Base-by-base conservation (phyloP, 148 eudicot genomes). In the Arctostaphylos glauca region DNA sequence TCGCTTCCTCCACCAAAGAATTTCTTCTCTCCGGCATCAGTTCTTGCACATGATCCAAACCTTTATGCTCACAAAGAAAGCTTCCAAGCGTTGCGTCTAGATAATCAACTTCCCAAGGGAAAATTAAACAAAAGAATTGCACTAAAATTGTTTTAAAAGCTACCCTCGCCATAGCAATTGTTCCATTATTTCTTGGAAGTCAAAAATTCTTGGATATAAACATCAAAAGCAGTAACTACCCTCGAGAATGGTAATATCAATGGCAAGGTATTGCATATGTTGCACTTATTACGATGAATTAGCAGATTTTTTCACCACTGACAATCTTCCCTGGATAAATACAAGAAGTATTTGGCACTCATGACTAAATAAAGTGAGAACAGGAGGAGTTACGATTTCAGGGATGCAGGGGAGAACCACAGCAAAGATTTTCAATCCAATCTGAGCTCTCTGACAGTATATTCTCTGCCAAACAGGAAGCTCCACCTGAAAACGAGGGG, bases 401-500 rank as follows among this genome's bases (percentile, higher is more conserved):
- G 38, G 88, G 84, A 48, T 85, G 87, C 50, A 91, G 48, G 77
- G 89, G 59, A 38, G 87, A 79, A 41, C 84, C 80, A n/a, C 82
- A 52, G 80, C 95, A 93, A 74, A 95, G 97, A 77, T 84, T 85
- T 23, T 92, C 92, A 52, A 95, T 93, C 46, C 92, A 60, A 70
- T 83, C 90, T 88, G 21, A 95, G 91, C 86, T 95, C 98, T 78
- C 92, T 93, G 50, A 93, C 91, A 38, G 97, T 88, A 3, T 97
- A 89, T 86, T 93, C 95, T 89, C 94, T 90, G 38, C 97, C 96
- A 49, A 94, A 91, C 97, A 95, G 92, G 86, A 92, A 93, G 1
- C 95, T 97, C 25, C 91, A 95, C 97, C 95, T 93, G 58, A 3
- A 18, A 74, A 43, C 44, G 72, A 66, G 16, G 18, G 43, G 41